Evolutionary conservation across 2,329 filamentous ascomycete species (phyloP), one percentile per base, ranked within the genome.

Genomic region (Truncatella angustata): DNA sequence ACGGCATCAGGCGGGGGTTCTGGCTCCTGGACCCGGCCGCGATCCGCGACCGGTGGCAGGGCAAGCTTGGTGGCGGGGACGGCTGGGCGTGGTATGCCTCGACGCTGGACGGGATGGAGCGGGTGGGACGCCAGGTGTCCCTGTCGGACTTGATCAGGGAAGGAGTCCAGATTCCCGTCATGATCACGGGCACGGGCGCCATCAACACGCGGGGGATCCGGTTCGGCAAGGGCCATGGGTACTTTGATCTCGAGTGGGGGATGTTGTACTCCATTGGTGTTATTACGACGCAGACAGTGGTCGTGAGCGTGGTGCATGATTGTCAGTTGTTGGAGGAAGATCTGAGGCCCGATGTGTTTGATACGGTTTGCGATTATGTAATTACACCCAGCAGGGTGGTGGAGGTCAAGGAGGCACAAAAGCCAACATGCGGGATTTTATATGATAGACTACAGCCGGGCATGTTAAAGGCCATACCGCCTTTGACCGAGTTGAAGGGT

Each of bases 51-150:
- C 26, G 28, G 20, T 36, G 34, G 45, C 24, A 35, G 16, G 45
- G 24, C 9, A 21, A 12, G 24, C 47, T 30, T 3, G 34, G 23
- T n/a, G 71, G 72, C 30, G 50, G 50, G 1, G 57, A 60, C 20
- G 54, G 49, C 2, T 61, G 63, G 34, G 60, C 63, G 45, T 61
- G 63, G 53, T 57, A 67, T 20, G 70, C 71, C 9, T 67, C 69
- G n/a, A 66, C 65, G 52, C 56, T 75, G 16, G 73, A 76, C 59
- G 70, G 70, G 3, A 74, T 75, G 71, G 73, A 75, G 58, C 70
- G 62, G 50, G 53, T 72, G n/a, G 73, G 70, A 0, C 51, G 58
- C 28, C 50, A 56, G 11, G 54, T 74, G 3, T 64, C 63, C n/a
- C 56, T 75, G 4, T 59, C 60, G 7, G 65, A 74, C 36, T 59